Percentiles rank a stretch among this genome's conserved stretches.
Evolutionary conservation across 2,329 filamentous ascomycete species (phyloP).

Genomic region (Cercospora brassicicola): DNA sequence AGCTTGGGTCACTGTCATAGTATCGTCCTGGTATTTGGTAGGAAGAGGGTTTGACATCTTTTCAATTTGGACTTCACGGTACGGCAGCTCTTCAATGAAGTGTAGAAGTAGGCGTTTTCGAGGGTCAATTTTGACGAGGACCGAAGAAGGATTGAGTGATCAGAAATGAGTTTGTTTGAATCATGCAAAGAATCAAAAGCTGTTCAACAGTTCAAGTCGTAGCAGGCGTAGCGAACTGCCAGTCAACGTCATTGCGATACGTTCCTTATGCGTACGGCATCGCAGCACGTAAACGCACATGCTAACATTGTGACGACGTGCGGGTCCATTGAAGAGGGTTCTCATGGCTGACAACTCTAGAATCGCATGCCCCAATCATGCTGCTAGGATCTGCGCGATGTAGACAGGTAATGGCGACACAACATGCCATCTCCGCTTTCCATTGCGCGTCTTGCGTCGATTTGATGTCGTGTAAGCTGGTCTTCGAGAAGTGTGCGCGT

Average conservation of each 20-base stretch:
- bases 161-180: background rate
- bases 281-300: background rate
- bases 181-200: background rate
- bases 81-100: background rate
- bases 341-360: background rate
- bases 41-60: slow-evolving; percentile 8
- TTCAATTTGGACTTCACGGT: background rate
- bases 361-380: background rate
- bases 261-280: background rate
- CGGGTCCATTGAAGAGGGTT: background rate
- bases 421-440: background rate
- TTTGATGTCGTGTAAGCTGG: background rate
- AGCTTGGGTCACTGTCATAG: slow-evolving; percentile 5
- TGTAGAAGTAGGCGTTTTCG: background rate
- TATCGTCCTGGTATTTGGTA: slow-evolving; percentile 15
- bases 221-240: background rate
- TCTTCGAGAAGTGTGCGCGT: background rate
- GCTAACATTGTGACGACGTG: background rate
- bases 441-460: background rate
- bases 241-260: background rate
- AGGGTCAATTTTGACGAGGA: background rate
- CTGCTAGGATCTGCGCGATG: background rate
- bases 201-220: background rate
- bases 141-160: background rate
- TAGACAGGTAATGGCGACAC: background rate